These are phyloP conservation scores for Sporobolomyces pararoseus DNA, from an alignment of 768 basidiomycete species.

Conservation along the genomic window DNA sequence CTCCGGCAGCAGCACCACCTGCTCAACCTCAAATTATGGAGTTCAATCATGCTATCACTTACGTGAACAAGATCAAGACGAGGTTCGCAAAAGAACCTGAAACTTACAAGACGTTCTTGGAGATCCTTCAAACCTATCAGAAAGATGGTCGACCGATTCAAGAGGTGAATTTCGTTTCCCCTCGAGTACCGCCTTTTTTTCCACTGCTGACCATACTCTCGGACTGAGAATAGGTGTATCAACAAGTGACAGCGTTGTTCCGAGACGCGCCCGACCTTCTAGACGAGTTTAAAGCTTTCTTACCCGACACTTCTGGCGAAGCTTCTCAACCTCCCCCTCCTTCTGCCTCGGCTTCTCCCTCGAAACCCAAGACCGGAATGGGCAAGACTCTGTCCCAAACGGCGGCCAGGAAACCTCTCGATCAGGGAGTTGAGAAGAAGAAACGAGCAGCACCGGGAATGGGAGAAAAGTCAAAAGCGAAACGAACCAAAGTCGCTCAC, in stretches of 20 bases:
- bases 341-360: background rate
- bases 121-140: conserved; percentile 55
- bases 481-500: conserved; percentile 38
- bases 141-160: conserved; percentile 58
- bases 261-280: conserved; percentile 40
- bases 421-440: conserved; percentile 31
- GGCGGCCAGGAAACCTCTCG: background rate
- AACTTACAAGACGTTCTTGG: conserved; percentile 58
- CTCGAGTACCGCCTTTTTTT: background rate
- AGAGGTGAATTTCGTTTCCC: conserved; percentile 49
- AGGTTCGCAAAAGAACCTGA: conserved; percentile 83
- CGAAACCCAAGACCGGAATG: background rate
- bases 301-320: conserved; percentile 40
- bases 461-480: conserved; percentile 40
- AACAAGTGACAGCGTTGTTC: conserved; percentile 43
- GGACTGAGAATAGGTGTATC: conserved; percentile 30
- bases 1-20: background rate
- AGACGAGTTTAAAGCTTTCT: conserved; percentile 44
- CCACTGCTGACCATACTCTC: background rate
- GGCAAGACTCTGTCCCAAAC: background rate
- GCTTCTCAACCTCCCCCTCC: background rate
- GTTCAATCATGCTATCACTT: conserved; percentile 81
- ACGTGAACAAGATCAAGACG: conserved; percentile 95
- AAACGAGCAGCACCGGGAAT: conserved; percentile 40
- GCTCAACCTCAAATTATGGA: conserved; percentile 40